Conservation (phyloP, 148 eudicot species). For the Rhododendron mucronatum region DNA sequence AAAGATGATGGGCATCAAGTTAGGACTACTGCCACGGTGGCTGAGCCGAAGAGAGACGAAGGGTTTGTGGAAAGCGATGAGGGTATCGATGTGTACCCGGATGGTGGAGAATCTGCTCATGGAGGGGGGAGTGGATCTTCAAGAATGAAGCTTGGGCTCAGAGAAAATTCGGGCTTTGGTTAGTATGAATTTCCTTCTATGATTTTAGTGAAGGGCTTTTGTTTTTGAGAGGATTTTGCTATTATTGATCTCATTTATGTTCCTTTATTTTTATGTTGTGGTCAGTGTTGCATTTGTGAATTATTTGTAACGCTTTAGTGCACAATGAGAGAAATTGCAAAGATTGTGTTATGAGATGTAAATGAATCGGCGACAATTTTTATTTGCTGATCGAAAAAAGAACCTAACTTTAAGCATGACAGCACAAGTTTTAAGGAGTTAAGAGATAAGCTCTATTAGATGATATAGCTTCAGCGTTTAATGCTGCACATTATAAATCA, state of each 20-base stretch:
- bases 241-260: not conserved
- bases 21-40: constrained; percentile 17
- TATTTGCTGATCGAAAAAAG: not conserved
- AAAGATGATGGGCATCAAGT: constrained; percentile 28
- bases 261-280: not conserved
- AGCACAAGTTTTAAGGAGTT: not conserved
- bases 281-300: not conserved
- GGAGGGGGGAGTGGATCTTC: constrained; percentile 38
- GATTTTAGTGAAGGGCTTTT: not conserved
- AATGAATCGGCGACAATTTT: not conserved
- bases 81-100: constrained; percentile 28
- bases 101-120: constrained; percentile 42
- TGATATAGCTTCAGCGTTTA: not conserved
- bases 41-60: constrained; percentile 41
- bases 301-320: not conserved
- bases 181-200: constrained; percentile 25
- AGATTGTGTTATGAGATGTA: not conserved
- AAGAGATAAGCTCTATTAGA: not conserved
- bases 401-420: not conserved
- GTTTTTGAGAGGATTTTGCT: not conserved
- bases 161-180: constrained; percentile 80
- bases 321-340: not conserved
- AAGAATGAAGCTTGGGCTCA: constrained; percentile 56
- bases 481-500: not conserved
- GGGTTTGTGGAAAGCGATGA: constrained; percentile 29